Conservation (phyloP, 495 filamentous ascomycete species). For the Echria macrotheca region DNA sequence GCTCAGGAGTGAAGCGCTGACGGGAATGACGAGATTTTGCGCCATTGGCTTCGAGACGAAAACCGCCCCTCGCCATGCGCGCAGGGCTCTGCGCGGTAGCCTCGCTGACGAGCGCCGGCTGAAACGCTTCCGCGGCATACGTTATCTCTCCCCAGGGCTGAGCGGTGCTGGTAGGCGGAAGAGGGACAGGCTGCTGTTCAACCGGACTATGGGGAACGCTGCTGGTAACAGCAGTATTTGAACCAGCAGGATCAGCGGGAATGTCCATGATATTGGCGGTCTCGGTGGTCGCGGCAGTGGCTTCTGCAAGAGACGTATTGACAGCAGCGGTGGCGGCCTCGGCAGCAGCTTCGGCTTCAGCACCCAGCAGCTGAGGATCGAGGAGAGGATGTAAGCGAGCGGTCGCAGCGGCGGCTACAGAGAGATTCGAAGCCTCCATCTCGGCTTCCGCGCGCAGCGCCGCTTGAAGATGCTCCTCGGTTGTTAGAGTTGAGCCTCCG, state of each 20-base stretch:
- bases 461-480: conserved; percentile 35
- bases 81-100: conserved; percentile 14
- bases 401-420: conserved; percentile 44
- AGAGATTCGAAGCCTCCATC: conserved; percentile 31
- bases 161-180: conserved; percentile 14
- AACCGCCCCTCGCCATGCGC: conserved; percentile 34
- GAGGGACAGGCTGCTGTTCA: conserved; percentile 9
- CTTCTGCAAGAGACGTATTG: conserved; percentile 1
- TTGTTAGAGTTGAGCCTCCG: conserved; percentile 20
- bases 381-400: conserved; percentile 45
- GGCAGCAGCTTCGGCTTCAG: conserved; percentile 28
- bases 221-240: conserved; percentile 12
- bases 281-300: not conserved
- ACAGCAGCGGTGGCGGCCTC: conserved; percentile 20
- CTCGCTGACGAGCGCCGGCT: conserved; percentile 11
- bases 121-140: conserved; percentile 33
- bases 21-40: conserved; percentile 43
- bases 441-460: conserved; percentile 25
- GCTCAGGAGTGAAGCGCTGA: conserved; percentile 59
- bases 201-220: not conserved
- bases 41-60: conserved; percentile 38
- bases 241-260: not conserved
- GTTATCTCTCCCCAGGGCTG: conserved; percentile 43
- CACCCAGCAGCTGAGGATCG: conserved; percentile 42
- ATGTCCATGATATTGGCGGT: not conserved